Evolutionary conservation across 2,329 filamentous ascomycete species (phyloP).

Genomic region (Alternaria triticina): DNA sequence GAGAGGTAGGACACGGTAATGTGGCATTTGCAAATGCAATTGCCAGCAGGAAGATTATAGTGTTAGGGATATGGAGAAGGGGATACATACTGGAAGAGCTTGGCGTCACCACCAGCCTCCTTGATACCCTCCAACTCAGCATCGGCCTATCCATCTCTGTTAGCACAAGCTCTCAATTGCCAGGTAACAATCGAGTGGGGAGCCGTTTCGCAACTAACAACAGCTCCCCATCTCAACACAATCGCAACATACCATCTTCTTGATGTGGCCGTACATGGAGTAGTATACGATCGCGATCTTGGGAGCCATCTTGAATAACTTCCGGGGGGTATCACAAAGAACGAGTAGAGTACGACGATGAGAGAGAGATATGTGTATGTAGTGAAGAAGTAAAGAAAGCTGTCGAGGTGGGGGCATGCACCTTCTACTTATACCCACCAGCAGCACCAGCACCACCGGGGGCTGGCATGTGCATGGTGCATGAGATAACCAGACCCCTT

Average conservation of each 20-base stretch:
- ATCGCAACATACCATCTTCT: slow-evolving; percentile 36
- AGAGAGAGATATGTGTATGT: not conserved
- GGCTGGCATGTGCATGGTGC: not conserved
- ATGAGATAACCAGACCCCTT: not conserved
- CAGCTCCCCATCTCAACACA: not conserved
- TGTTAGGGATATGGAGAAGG: not conserved
- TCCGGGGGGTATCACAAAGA: slow-evolving; percentile 18
- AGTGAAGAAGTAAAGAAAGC: not conserved
- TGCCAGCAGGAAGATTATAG: not conserved
- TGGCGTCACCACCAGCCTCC: slow-evolving; percentile 80
- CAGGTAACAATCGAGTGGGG: not conserved
- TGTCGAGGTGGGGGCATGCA: not conserved
- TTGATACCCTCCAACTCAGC: slow-evolving; percentile 91
- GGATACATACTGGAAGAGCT: slow-evolving; percentile 75
- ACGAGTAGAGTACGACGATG: not conserved
- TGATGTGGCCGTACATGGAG: slow-evolving; percentile 48
- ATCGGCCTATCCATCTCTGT: slow-evolving; percentile 68
- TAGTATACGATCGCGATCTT: slow-evolving; percentile 87
- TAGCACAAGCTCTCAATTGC: slow-evolving; percentile 5
- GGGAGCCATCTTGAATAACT: slow-evolving; percentile 70
- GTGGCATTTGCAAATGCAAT: not conserved
- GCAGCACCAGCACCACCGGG: not conserved
- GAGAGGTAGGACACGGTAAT: not conserved
- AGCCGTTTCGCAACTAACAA: not conserved
- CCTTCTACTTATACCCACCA: not conserved